Conservation (phyloP, 768 basidiomycete species). For the Pleurotus tuber-regium region DNA sequence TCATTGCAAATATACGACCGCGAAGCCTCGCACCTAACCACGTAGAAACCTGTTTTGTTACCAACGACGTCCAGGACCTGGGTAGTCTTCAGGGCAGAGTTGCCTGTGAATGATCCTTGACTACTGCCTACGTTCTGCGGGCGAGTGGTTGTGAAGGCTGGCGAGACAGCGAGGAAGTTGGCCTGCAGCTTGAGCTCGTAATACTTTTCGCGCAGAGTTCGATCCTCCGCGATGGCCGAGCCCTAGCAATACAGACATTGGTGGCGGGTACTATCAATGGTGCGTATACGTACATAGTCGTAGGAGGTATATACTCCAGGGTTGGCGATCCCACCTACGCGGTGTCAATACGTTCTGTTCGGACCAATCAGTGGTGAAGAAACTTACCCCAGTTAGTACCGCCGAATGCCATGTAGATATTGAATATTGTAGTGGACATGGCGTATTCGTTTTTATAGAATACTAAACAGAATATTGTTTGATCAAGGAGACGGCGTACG, state of each 20-base stretch:
- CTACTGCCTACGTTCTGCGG: conserved; percentile 39
- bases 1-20: too few species aligned
- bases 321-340: conserved; percentile 31
- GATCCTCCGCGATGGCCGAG: conserved; percentile 48
- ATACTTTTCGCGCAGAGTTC: conserved; percentile 50
- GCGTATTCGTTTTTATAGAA: conserved; percentile 48
- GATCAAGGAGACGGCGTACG: not conserved
- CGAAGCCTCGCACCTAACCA: conserved; percentile 31
- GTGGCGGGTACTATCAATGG: not conserved
- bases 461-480: conserved; percentile 24
- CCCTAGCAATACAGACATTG: conserved; percentile 30
- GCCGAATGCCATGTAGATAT: conserved; percentile 50
- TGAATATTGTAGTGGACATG: conserved; percentile 45
- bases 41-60: conserved; percentile 45
- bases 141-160: conserved; percentile 46
- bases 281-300: conserved; percentile 33
- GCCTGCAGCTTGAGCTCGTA: conserved; percentile 53
- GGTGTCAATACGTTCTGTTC: too few species aligned
- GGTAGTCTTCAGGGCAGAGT: conserved; percentile 46
- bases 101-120: conserved; percentile 46
- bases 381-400: conserved; percentile 47
- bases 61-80: conserved; percentile 47
- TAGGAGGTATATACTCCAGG: conserved; percentile 44
- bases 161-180: conserved; percentile 48
- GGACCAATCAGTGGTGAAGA: not conserved